phyloP scores from a whole-genome alignment of 768 basidiomycete genomes.

The Rossbeevera mucosa region DNA sequence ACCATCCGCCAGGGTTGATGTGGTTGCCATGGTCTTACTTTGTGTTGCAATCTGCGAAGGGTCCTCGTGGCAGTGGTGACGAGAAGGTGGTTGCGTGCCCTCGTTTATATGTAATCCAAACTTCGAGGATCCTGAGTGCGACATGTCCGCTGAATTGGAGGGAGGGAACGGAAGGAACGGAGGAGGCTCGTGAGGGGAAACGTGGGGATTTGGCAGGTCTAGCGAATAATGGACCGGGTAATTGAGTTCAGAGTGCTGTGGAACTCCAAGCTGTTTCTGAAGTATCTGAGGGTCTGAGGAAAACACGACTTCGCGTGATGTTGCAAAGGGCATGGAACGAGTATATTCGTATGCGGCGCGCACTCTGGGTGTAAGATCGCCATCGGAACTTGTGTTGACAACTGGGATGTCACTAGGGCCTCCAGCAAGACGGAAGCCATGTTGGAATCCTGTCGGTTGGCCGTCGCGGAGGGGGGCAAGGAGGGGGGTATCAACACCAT shows the following conservation, averaged over 20 bases:
- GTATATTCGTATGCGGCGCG: slow-evolving; percentile 23
- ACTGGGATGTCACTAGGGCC: neutral
- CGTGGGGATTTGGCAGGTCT: slow-evolving; percentile 26
- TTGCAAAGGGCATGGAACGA: slow-evolving; percentile 15
- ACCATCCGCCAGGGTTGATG: neutral
- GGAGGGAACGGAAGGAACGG: neutral
- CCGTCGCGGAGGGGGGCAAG: neutral
- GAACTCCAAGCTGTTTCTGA: slow-evolving; percentile 28
- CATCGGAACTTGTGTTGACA: slow-evolving; percentile 1
- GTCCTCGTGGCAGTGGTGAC: neutral
- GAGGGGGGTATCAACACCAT: neutral
- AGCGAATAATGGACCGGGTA: slow-evolving; percentile 11
- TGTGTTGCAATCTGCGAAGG: neutral
- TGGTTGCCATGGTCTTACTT: neutral
- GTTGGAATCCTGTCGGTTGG: neutral
- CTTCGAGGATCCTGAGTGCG: neutral
- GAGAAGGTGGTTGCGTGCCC: neutral
- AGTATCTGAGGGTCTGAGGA: slow-evolving; percentile 25
- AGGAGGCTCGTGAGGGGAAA: neutral
- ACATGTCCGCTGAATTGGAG: neutral
- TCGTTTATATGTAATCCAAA: slow-evolving; percentile 4
- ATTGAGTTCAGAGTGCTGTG: slow-evolving; percentile 30
- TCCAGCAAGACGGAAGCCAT: neutral
- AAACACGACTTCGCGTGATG: slow-evolving; percentile 8
- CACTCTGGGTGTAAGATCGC: slow-evolving; percentile 23